Conservation (phyloP, 2,329 filamentous ascomycete genomes). For the Aspergillus persii region DNA sequence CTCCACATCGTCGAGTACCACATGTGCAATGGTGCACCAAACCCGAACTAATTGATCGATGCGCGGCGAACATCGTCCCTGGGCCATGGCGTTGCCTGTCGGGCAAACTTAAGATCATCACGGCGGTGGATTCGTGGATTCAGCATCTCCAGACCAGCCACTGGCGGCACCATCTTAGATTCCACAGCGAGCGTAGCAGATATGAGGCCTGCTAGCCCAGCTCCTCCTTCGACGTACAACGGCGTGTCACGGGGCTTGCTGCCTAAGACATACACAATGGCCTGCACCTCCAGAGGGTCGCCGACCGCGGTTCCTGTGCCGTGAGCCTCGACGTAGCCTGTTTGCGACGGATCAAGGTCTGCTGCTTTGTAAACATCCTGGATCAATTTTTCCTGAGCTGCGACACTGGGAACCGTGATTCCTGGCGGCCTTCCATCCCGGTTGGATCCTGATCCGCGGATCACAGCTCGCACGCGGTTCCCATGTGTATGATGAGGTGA, state of each 20-base stretch:
- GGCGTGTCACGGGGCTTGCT: slow-evolving; percentile 19
- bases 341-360: slow-evolving; percentile 32
- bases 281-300: slow-evolving; percentile 27
- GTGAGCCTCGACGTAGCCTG: slow-evolving; percentile 41
- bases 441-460: slow-evolving; percentile 36
- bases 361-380: slow-evolving; percentile 36
- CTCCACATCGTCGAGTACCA: slow-evolving; percentile 37
- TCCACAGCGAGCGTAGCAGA: slow-evolving; percentile 38
- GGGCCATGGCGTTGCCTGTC: not conserved
- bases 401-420: slow-evolving; percentile 35
- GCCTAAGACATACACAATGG: not conserved
- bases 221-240: slow-evolving; percentile 29
- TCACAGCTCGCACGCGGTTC: slow-evolving; percentile 39
- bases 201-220: slow-evolving; percentile 31
- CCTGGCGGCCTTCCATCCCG: slow-evolving; percentile 36
- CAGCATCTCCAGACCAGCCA: not conserved
- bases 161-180: slow-evolving; percentile 28
- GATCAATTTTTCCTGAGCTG: slow-evolving; percentile 43
- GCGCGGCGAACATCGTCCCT: slow-evolving; percentile 30
- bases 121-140: not conserved
- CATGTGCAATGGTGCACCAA: slow-evolving; percentile 38
- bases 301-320: slow-evolving; percentile 43
- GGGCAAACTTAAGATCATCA: not conserved
- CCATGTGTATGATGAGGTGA: slow-evolving; percentile 46
- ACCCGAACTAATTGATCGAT: slow-evolving; percentile 48